Evolutionary conservation across 1,139 yeast species (phyloP).

Genomic region (Wickerhamiella pararugosa): DNA sequence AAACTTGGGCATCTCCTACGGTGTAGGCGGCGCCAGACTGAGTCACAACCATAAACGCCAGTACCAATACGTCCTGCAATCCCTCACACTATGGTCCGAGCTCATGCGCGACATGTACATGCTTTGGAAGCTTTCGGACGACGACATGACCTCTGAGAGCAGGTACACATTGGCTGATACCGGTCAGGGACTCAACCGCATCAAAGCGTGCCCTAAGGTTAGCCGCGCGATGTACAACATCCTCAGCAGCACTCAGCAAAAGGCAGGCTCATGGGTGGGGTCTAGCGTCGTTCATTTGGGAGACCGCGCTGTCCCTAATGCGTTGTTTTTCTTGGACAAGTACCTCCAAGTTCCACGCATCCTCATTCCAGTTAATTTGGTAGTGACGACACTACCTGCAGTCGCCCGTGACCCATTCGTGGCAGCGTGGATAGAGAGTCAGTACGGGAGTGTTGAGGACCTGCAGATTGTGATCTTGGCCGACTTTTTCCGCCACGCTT

Average conservation of each 20-base stretch:
- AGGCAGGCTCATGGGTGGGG: constrained; percentile 57
- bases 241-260: constrained; percentile 42
- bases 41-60: constrained; percentile 58
- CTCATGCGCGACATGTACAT: constrained; percentile 61
- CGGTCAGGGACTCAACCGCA: constrained; percentile 63
- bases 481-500: constrained; percentile 61
- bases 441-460: constrained; percentile 39
- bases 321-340: constrained; percentile 57
- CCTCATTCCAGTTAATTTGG: constrained; percentile 49
- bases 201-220: constrained; percentile 52
- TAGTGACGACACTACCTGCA: constrained; percentile 37
- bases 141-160: constrained; percentile 36
- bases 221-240: constrained; percentile 54
- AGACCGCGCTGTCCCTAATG: constrained; percentile 67
- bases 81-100: constrained; percentile 53
- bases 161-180: constrained; percentile 50
- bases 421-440: constrained; percentile 35
- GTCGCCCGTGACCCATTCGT: constrained; percentile 35
- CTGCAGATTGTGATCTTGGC: constrained; percentile 39
- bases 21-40: constrained; percentile 49
- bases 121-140: constrained; percentile 59
- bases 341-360: constrained; percentile 63
- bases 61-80: constrained; percentile 53
- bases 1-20: constrained; percentile 47
- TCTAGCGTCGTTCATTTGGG: constrained; percentile 64